Conservation (phyloP, 2,329 filamentous ascomycete genomes). For the Pseudocercospora vitis region DNA sequence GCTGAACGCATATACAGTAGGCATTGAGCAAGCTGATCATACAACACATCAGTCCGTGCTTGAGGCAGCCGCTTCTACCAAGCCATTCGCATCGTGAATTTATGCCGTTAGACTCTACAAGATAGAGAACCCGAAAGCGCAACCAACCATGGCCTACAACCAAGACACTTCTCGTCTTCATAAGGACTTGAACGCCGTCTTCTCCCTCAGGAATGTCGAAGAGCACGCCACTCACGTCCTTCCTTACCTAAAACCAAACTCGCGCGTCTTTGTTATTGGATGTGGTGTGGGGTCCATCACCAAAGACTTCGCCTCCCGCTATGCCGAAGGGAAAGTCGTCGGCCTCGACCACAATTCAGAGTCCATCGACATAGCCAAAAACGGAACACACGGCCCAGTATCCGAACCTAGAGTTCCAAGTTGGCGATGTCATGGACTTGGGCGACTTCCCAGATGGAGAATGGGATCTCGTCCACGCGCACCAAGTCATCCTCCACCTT, state of each 20-base stretch:
- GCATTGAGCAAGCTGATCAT: too few relatives aligned
- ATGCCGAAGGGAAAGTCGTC: constrained; percentile 30
- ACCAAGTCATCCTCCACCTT: constrained; percentile 59
- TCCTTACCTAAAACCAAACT: constrained; percentile 25
- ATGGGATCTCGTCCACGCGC: constrained; percentile 59
- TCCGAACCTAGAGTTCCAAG: background rate
- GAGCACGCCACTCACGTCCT: constrained; percentile 22
- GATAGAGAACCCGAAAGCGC: too few relatives aligned
- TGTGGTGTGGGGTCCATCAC: constrained; percentile 42
- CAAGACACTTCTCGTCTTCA: background rate
- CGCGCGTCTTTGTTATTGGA: constrained; percentile 40
- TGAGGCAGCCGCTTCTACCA: too few relatives aligned
- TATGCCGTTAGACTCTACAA: too few relatives aligned
- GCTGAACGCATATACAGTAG: too few relatives aligned
- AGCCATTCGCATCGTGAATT: too few relatives aligned
- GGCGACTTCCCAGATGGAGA: background rate
- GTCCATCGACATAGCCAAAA: background rate
- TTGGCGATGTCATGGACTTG: background rate
- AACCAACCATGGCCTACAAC: background rate
- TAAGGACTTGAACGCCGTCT: background rate
- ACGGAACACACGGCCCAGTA: background rate
- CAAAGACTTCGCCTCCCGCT: constrained; percentile 32
- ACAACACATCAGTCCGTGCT: too few relatives aligned
- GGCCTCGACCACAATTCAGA: constrained; percentile 36
- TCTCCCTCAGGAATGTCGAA: constrained; percentile 14